A percentile compares a stretch with the other conserved stretches of the same genome.
phyloP scores from a whole-genome alignment of 2,329 filamentous ascomycete species.

The Ploettnerulaceae sp. region DNA sequence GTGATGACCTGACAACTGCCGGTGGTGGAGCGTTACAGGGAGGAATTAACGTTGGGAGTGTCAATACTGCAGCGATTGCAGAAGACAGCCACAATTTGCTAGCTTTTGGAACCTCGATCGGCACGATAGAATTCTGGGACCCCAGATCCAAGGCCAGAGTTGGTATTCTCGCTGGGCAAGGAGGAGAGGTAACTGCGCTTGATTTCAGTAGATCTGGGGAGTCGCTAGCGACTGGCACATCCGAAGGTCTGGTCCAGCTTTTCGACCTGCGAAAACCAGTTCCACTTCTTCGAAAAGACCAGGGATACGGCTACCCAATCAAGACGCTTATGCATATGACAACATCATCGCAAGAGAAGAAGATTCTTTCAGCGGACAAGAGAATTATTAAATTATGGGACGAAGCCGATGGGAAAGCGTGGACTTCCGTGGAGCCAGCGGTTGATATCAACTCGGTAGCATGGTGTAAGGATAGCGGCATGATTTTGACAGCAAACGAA shows the following conservation, averaged over 20 bases:
- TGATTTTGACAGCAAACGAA: constrained; percentile 96
- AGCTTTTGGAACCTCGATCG: constrained; percentile 88
- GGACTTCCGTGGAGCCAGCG: constrained; percentile 92
- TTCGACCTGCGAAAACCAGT: constrained; percentile 88
- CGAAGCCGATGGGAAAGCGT: constrained; percentile 72
- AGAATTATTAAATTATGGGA: constrained; percentile 98
- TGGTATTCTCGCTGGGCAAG: constrained; percentile 65
- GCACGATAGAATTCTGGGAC: constrained; percentile 98
- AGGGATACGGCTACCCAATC: constrained; percentile 91
- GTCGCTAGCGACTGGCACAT: constrained; percentile 81
- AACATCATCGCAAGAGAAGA: constrained; percentile 70
- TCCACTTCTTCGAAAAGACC: constrained; percentile 84
- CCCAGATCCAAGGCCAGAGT: constrained; percentile 76
- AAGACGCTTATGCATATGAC: constrained; percentile 75
- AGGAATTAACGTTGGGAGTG: constrained; percentile 76
- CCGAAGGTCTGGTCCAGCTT: constrained; percentile 78
- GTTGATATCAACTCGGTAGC: constrained; percentile 94
- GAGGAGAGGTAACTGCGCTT: constrained; percentile 77
- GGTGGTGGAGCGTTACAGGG: constrained; percentile 78
- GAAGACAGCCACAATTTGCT: constrained; percentile 85
- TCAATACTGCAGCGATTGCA: constrained; percentile 83
- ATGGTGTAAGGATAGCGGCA: constrained; percentile 87
- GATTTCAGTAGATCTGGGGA: constrained; percentile 82
- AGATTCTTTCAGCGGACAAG: constrained; percentile 89
- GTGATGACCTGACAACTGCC: constrained; percentile 63